Evolutionary conservation across 2,329 filamentous ascomycete genomes (phyloP).

Genomic region (Neoarthrinium moseri): DNA sequence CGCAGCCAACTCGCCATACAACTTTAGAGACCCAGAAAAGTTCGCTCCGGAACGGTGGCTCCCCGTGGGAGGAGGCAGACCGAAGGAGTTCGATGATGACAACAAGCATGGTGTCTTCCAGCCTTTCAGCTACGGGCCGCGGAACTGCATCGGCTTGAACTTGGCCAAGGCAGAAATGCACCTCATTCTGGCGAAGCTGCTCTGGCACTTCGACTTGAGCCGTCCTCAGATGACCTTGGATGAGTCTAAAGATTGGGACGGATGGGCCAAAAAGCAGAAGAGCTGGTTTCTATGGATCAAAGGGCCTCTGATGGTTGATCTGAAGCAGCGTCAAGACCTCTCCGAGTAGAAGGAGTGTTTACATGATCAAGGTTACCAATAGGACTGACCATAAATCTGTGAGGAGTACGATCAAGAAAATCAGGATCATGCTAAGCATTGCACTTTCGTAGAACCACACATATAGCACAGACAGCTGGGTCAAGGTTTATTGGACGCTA

Average conservation of each 20-base stretch:
- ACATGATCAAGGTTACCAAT: too few relatives aligned
- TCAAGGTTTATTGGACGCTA: too few relatives aligned
- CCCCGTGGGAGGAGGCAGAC: constrained; percentile 15
- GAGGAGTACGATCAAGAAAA: too few relatives aligned
- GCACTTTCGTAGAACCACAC: too few relatives aligned
- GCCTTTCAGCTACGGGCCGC: constrained; percentile 14
- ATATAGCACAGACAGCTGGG: too few relatives aligned
- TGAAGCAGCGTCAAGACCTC: not conserved
- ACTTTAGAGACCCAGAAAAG: constrained; percentile 12
- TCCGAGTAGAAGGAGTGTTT: not conserved
- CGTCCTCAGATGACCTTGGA: not conserved
- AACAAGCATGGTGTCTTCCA: constrained; percentile 1
- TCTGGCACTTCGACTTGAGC: constrained; percentile 33
- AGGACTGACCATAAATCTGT: too few relatives aligned
- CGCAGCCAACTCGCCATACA: constrained; percentile 1
- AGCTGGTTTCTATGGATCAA: constrained; percentile 5
- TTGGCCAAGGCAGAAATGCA: constrained; percentile 33
- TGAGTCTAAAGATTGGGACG: constrained; percentile 1
- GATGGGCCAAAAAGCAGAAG: constrained; percentile 5
- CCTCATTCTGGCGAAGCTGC: constrained; percentile 32
- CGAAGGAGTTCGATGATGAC: not conserved
- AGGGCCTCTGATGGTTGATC: constrained; percentile 1
- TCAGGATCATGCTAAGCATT: too few relatives aligned
- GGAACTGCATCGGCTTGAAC: constrained; percentile 15
- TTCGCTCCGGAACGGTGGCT: constrained; percentile 18